Evolutionary conservation across 352 stramenopile species (phyloP).

Genomic region (Blastocystis sp.): DNA sequence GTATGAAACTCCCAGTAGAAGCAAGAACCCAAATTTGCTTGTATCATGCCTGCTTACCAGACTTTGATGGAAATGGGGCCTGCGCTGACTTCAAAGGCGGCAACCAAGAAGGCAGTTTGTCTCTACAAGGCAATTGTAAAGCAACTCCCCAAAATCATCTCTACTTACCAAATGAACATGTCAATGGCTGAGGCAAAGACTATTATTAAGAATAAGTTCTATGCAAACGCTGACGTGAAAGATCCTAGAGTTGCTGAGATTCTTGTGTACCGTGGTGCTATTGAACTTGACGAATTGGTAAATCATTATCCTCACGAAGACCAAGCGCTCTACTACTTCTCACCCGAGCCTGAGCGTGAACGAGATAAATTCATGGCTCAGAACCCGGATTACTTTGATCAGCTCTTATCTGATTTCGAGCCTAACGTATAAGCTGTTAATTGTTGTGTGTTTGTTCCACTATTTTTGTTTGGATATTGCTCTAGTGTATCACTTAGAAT

Average conservation of each 20-base stretch:
- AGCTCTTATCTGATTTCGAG: conserved; percentile 48
- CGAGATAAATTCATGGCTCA: conserved; percentile 54
- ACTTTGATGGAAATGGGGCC: conserved; percentile 49
- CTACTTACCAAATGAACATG: conserved; percentile 40
- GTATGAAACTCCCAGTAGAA: not conserved
- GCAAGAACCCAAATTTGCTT: not conserved
- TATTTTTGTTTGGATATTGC: not conserved
- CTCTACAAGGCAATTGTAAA: conserved; percentile 43
- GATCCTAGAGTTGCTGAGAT: conserved; percentile 54
- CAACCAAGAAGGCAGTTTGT: conserved; percentile 18
- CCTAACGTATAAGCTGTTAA: conserved; percentile 21
- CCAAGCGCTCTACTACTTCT: conserved; percentile 9
- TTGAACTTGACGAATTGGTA: conserved; percentile 28
- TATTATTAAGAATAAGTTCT: conserved; percentile 29
- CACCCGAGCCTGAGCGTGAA: not conserved
- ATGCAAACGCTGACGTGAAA: conserved; percentile 25
- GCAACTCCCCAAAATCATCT: conserved; percentile 49
- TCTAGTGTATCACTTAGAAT: not conserved
- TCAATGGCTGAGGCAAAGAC: not conserved
- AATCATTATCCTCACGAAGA: conserved; percentile 42
- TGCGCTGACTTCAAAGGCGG: conserved; percentile 30
- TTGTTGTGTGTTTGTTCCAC: conserved; percentile 10
- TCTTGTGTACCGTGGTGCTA: conserved; percentile 48
- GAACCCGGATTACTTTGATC: conserved; percentile 39
- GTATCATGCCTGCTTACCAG: conserved; percentile 16